Conservation (phyloP, 108 stramenopile genomes). For the Skeletonema costatum region DNA sequence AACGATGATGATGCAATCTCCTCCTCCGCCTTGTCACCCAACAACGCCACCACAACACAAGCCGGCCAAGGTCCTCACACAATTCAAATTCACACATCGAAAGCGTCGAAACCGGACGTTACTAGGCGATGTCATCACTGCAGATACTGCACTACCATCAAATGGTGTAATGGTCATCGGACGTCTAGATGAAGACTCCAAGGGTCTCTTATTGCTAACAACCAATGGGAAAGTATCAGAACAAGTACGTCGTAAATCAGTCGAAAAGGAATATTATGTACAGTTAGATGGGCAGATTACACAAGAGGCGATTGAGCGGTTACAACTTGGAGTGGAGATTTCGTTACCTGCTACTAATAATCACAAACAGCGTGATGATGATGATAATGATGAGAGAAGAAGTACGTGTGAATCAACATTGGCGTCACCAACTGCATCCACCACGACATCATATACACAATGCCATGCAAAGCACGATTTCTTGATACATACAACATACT, state of each 20-base stretch:
- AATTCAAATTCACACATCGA: slow-evolving; percentile 32
- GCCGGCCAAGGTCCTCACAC: slow-evolving; percentile 26
- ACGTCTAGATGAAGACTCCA: slow-evolving; percentile 69
- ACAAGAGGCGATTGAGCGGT: slow-evolving; percentile 41
- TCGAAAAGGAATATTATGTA: slow-evolving; percentile 57
- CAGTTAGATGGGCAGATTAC: slow-evolving; percentile 64
- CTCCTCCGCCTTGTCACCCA: no score
- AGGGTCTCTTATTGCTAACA: slow-evolving; percentile 75
- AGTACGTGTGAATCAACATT: background rate
- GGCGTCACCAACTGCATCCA: background rate
- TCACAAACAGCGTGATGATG: background rate
- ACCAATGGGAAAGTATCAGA: slow-evolving; percentile 65
- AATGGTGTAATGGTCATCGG: slow-evolving; percentile 53
- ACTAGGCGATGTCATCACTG: slow-evolving; percentile 18
- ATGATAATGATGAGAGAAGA: background rate
- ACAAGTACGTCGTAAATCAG: slow-evolving; percentile 21
- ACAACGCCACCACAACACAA: background rate
- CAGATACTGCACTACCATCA: background rate
- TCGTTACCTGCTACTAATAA: background rate
- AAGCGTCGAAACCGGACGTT: slow-evolving; percentile 23
- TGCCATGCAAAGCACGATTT: slow-evolving; percentile 10
- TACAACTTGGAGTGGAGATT: slow-evolving; percentile 50
- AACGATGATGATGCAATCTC: no score
- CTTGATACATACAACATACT: slow-evolving; percentile 19
- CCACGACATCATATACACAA: slow-evolving; percentile 6